Base-by-base conservation (phyloP, 345 rosid genomes). In the Gossypium ekmanianum region DNA sequence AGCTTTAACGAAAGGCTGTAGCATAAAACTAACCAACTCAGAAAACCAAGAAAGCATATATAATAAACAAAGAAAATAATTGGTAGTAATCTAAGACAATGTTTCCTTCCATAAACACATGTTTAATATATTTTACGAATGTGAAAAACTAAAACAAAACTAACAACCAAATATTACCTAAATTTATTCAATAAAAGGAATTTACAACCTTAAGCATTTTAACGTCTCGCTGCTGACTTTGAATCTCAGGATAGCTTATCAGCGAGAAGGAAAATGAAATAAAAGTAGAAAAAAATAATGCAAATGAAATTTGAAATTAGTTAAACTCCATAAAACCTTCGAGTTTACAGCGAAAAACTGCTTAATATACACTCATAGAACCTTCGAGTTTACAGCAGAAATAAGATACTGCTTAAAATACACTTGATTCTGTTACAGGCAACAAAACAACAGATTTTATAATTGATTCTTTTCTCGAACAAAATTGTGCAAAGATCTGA, bases 1-100 rank as follows among this genome's bases (percentile, higher is more conserved):
- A 17, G 91, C 76, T 79, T 86, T 89, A 47, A 84, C 89, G 66
- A 77, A 88, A 34, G 75, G 88, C 94, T 89, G 80, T 1, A 68
- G n/a, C 65, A 61, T 5, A 61, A 61, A 74, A 59, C 41, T 5
- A 39, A 55, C 20, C 7, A 18, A 17, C 11, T 27, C 34, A 48
- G 34, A 14, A 50, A 9, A 44, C n/a, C 41, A 26, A 67, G 34
- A 14, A 8, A 4, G n/a, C 3, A 47, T 68, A 27, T 16, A 22
- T n/a, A 3, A 47, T 68, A 47, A 18, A 12, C 29, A 26, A 12
- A 61, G 27, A 13, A 65, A 65, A 11, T 7, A 64, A 64, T 29
- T 27, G 39, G 26, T 2, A 9, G 52, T 43, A 65, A n/a, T 9
- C 17, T 17, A 41, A 34, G 52, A n/a, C 47, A 43, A 65, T 17